Evolutionary conservation across 2,329 filamentous ascomycete species (phyloP), one percentile per base, ranked within the genome.

Genomic region (Verticillium albo-atrum): DNA sequence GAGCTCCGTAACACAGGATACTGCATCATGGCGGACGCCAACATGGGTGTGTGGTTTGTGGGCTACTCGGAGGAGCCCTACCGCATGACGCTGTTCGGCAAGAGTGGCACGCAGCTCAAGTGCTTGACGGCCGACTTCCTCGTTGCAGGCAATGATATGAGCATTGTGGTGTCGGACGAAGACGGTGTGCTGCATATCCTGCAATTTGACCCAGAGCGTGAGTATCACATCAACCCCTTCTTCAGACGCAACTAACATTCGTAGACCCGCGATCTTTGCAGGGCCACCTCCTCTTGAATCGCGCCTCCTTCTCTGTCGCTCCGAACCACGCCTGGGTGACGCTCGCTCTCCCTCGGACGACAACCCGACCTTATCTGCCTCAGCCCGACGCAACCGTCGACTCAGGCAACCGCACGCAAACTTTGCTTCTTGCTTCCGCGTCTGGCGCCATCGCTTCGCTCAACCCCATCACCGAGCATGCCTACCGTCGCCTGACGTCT

Each of bases 51-150:
- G 2, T 98, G 95, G 92, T 96, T 99, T 66, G 90, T 91, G 0
- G 95, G 95, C 0, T 99, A 97, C 70, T 95, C 91, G 9, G 94
- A 99, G 75, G 95, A 98, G 69, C 95, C 95, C 1, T 99, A 98
- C 72, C 93, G 90, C 66, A 92, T 99, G 86, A 89, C 92, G 63
- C 82, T 97, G 3, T 92, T 98, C 65, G 92, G 93, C 50, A 97
- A 97, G 75, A 91, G 89, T 67, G 83, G 88, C 42, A 89, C 90
- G 23, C 85, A 85, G 51, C 79, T 97, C 67, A 90, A 95, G 68
- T 85, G 96, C 23, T 74, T 96, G 34, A 84, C 89, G 6, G 91
- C 91, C 2, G 94, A 98, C 61, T 94, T 99, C 68, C 77, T 99
- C 7, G 95, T 95, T 0, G 89, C 94, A 67, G 91, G 91, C 7